These are phyloP conservation scores for Austroboletus eburneus DNA, from an alignment of 768 basidiomycete genomes.

Conservation along the genomic window DNA sequence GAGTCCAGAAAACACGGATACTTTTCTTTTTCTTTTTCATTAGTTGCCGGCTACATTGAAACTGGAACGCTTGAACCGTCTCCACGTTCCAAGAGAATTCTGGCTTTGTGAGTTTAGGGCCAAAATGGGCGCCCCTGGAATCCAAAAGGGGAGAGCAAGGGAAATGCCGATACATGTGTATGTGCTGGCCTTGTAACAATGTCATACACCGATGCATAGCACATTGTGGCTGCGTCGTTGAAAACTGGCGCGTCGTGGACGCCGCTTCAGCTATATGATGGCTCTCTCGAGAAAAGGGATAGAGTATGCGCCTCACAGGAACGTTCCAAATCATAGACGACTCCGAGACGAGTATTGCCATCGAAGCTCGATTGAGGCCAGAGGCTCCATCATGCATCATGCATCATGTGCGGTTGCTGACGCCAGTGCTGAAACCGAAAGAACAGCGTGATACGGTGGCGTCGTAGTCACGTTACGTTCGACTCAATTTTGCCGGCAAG, in stretches of 20 bases:
- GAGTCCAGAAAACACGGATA: background rate
- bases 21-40: too few relatives aligned
- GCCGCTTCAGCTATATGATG: background rate
- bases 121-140: too few relatives aligned
- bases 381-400: too few relatives aligned
- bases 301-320: background rate
- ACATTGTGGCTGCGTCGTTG: too few relatives aligned
- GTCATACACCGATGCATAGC: too few relatives aligned
- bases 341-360: background rate
- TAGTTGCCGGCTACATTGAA: background rate
- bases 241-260: background rate
- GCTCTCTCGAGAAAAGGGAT: background rate
- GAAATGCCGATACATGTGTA: background rate
- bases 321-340: background rate
- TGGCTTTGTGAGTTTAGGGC: background rate
- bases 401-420: too few relatives aligned
- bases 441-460: too few relatives aligned
- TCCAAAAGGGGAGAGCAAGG: background rate
- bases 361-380: slow-evolving; percentile 12
- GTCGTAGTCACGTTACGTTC: too few relatives aligned
- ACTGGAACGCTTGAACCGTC: too few relatives aligned
- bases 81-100: background rate
- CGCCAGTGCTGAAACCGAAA: too few relatives aligned
- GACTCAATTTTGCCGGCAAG: too few relatives aligned
- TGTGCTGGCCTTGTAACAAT: too few relatives aligned